phyloP scores from a whole-genome alignment of 1,284 basidiomycete genomes.

The Sanghuangporus baumii region DNA sequence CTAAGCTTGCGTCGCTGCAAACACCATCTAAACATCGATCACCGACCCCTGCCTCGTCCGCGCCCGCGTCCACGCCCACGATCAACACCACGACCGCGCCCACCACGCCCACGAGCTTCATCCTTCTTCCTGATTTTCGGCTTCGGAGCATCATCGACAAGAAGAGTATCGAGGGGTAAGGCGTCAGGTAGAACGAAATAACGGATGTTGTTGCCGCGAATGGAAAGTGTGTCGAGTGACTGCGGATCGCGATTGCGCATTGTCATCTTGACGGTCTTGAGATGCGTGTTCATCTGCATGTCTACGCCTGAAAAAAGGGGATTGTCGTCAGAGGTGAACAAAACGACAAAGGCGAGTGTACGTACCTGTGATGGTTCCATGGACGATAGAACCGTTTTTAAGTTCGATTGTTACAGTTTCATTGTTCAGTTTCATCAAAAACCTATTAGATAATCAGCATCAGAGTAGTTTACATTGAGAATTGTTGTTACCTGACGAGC shows the following conservation, averaged over 20 bases:
- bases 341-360: slow-evolving; percentile 27
- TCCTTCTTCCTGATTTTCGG: slow-evolving; percentile 84
- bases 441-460: slow-evolving; percentile 43
- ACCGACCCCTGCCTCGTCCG: background rate
- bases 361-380: slow-evolving; percentile 96
- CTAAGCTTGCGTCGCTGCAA: background rate
- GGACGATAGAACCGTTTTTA: slow-evolving; percentile 94
- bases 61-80: slow-evolving; percentile 39
- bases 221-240: slow-evolving; percentile 82
- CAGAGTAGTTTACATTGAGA: slow-evolving; percentile 1
- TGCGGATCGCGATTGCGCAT: slow-evolving; percentile 81
- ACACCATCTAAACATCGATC: background rate
- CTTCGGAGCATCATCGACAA: slow-evolving; percentile 97
- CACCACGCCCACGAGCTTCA: slow-evolving; percentile 59
- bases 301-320: slow-evolving; percentile 69
- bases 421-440: slow-evolving; percentile 99
- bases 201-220: slow-evolving; percentile 90
- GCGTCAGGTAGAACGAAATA: slow-evolving; percentile 97
- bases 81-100: slow-evolving; percentile 38
- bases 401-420: slow-evolving; percentile 98
- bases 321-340: background rate
- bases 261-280: slow-evolving; percentile 97
- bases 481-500: slow-evolving; percentile 21
- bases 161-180: slow-evolving; percentile 90
- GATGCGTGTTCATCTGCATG: slow-evolving; percentile 96